A percentile compares a stretch with the other conserved stretches of the same genome.
Conservation (phyloP, 78 protist species). For the Dictyostelium intermedium region DNA sequence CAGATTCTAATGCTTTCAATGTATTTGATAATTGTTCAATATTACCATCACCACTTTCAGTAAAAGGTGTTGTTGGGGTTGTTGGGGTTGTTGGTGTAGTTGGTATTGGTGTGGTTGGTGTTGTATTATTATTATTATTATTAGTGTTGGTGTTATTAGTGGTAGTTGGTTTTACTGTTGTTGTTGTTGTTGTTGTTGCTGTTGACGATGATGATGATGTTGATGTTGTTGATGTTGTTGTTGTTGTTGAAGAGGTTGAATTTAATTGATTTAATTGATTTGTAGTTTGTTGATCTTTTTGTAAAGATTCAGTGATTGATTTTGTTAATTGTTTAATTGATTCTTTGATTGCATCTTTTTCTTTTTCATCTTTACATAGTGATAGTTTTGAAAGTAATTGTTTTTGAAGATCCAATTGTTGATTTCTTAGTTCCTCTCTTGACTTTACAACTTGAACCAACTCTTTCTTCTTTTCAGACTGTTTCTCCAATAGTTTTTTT, state of each 20-base stretch:
- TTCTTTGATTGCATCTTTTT: slow-evolving; percentile 38
- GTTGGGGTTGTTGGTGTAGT: not conserved
- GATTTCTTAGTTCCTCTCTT: slow-evolving; percentile 26
- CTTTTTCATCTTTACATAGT: slow-evolving; percentile 41
- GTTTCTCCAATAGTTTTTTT: not conserved
- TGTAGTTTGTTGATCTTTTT: slow-evolving; percentile 8
- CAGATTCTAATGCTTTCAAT: slow-evolving; percentile 20
- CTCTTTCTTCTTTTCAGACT: slow-evolving; percentile 23
- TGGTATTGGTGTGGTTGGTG: not conserved
- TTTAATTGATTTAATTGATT: not conserved
- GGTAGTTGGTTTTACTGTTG: not conserved
- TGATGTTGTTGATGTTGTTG: not conserved
- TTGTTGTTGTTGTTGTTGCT: not conserved
- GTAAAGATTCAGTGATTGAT: slow-evolving; percentile 21
- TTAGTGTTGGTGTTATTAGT: too few species aligned
- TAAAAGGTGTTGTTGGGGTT: not conserved
- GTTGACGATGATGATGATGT: not conserved
- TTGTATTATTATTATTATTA: too few species aligned
- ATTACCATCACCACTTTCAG: not conserved
- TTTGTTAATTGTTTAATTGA: slow-evolving; percentile 41
- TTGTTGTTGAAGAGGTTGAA: not conserved
- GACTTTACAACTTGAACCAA: not conserved
- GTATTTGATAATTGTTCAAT: slow-evolving; percentile 3
- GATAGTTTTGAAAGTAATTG: slow-evolving; percentile 12
- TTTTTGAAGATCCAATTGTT: slow-evolving; percentile 53